Evolutionary conservation across 768 basidiomycete species (phyloP).

Genomic region (Mrakia gelida): DNA sequence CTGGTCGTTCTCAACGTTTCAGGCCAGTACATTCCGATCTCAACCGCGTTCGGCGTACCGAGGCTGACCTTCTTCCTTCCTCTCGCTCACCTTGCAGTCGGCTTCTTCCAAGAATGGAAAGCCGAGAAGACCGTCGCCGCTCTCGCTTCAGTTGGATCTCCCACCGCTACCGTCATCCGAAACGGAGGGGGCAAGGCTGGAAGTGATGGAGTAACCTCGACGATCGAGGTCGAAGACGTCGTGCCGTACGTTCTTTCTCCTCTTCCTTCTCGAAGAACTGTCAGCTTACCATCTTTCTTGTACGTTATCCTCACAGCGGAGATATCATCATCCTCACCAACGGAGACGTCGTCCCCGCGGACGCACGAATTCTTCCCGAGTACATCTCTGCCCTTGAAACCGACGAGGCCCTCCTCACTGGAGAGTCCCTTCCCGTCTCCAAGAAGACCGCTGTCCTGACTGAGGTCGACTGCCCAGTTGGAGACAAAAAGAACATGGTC

Average conservation of each 20-base stretch:
- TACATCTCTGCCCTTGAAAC: conserved; percentile 51
- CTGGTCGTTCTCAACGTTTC: conserved; percentile 45
- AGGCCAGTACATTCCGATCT: neutral
- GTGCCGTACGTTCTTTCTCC: conserved; percentile 37
- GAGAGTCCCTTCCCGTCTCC: conserved; percentile 54
- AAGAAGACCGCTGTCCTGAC: conserved; percentile 46
- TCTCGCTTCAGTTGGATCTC: conserved; percentile 46
- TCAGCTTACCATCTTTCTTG: neutral
- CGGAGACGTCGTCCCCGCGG: conserved; percentile 49
- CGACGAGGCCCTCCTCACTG: conserved; percentile 55
- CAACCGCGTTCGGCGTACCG: too few species aligned
- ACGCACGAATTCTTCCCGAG: conserved; percentile 49
- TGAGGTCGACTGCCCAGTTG: conserved; percentile 45
- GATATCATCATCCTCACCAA: conserved; percentile 49
- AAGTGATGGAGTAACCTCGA: conserved; percentile 33
- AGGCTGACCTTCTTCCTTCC: neutral
- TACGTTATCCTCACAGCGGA: conserved; percentile 36
- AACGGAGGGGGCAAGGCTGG: conserved; percentile 23
- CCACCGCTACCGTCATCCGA: conserved; percentile 45
- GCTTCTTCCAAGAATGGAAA: conserved; percentile 44
- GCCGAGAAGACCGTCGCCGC: conserved; percentile 48
- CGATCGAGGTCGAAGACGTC: conserved; percentile 41
- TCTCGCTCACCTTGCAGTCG: conserved; percentile 34
- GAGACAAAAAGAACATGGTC: conserved; percentile 50
- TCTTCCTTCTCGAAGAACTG: too few species aligned